Evolutionary conservation across 2,329 filamentous ascomycete genomes (phyloP).

Genomic region (Apiospora arundinis): DNA sequence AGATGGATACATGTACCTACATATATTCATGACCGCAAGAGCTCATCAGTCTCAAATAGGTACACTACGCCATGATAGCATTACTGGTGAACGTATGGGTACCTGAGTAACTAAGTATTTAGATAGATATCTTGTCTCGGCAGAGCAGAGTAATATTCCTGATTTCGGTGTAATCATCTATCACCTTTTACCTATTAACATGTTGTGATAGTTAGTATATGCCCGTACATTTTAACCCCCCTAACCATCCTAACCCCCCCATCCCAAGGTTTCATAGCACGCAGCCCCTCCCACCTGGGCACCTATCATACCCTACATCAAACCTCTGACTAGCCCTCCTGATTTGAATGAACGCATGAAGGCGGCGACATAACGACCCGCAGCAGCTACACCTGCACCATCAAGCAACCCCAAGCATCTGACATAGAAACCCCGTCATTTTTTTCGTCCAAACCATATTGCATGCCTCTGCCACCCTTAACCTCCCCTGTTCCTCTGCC

Average conservation of each 20-base stretch:
- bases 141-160: neutral
- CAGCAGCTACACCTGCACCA: neutral
- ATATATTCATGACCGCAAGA: neutral
- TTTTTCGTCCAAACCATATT: neutral
- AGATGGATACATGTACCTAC: neutral
- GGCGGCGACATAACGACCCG: neutral
- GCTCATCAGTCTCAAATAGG: neutral
- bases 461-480: slow-evolving; percentile 39
- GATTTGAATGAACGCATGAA: slow-evolving; percentile 2
- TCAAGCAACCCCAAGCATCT: neutral
- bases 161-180: too few species aligned
- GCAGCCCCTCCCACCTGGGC: neutral
- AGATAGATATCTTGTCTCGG: neutral
- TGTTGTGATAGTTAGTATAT: too few species aligned
- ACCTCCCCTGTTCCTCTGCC: slow-evolving; percentile 42
- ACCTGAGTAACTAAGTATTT: too few species aligned
- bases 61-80: too few species aligned
- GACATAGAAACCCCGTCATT: neutral
- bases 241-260: too few species aligned
- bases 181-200: too few species aligned
- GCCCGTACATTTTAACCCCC: too few species aligned
- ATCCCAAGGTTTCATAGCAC: neutral
- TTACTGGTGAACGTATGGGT: neutral
- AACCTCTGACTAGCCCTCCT: neutral
- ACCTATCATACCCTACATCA: neutral